Base-by-base conservation (phyloP, 1,139 yeast species). In the Zygosaccharomyces pseudobailii region DNA sequence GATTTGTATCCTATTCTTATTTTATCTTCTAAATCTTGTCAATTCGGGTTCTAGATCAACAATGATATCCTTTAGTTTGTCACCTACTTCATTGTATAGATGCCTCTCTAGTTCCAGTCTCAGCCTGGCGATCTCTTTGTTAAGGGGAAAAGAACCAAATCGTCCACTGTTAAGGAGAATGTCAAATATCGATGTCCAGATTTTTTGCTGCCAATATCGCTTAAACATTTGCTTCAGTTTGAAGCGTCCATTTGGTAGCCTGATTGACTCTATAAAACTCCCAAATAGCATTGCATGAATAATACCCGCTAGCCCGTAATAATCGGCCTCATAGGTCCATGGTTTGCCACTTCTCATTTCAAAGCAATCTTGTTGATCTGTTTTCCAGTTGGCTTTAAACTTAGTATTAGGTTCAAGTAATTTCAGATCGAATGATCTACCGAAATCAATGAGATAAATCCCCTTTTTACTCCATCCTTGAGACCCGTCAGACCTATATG, bases 291-390 rank as follows among this genome's bases (percentile, higher is more conserved):
- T 66, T 0, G 84, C 75, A 59, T 89, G 94, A 1, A 87, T 70
- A 0, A 86, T 78, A 30, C 84, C 78, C 0, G 96, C 97, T 24
- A 87, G 55, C 0, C 96, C 97, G 62, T 78, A 86, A 63, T 88
- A 88, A 66, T 90, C 97, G 3, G 86, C 83, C 59, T 89, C 90
- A 60, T 76, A 87, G 3, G 80, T 76, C 96, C 96, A 90, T 0
- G 85, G 75, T 42, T 72, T 61, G 3, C 77, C 72, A 3, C 75
- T 69, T 48, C 80, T 72, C 84, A 87, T 82, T 58, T 84, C 87
- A 3, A 80, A 79, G 61, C 95, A 87, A 58, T 87, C 95, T 57
- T 84, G 92, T 46, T 74, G 73, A 58, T 83, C 88, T 1, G 82
- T 72, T 41, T 73, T 73, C 86, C 88, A 84, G 55, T 75, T 73